These are phyloP conservation scores for Cryptococcus sp. DNA, from an alignment of 1,284 basidiomycete genomes.

Conservation along the genomic window DNA sequence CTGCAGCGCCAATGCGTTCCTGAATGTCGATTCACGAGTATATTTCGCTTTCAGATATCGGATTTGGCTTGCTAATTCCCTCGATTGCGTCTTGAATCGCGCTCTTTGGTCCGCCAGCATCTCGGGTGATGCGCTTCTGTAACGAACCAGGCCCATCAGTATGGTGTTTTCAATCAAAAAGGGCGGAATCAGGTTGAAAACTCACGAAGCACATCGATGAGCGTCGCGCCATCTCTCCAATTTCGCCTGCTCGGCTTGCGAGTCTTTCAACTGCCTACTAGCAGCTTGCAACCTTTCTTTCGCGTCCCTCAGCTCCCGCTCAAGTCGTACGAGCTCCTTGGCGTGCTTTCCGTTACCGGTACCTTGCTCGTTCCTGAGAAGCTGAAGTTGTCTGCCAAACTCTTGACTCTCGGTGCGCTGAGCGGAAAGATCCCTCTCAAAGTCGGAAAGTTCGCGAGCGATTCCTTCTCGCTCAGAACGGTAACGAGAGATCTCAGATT, in stretches of 20 bases:
- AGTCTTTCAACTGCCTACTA: constrained; percentile 18
- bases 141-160: neutral
- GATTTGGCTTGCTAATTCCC: constrained; percentile 60
- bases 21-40: constrained; percentile 77
- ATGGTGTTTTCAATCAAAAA: neutral
- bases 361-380: constrained; percentile 55
- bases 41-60: constrained; percentile 90
- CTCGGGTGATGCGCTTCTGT: no score
- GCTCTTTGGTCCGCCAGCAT: constrained; percentile 29
- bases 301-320: constrained; percentile 17
- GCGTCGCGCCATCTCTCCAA: constrained; percentile 18
- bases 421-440: constrained; percentile 38
- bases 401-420: constrained; percentile 59
- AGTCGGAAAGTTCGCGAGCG: constrained; percentile 32
- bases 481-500: constrained; percentile 18
- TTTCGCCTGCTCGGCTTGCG: constrained; percentile 12
- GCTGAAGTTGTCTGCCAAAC: constrained; percentile 60
- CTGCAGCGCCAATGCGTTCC: constrained; percentile 79
- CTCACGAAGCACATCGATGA: constrained; percentile 25
- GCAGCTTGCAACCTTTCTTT: constrained; percentile 17
- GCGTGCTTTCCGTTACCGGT: constrained; percentile 2
- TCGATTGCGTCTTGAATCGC: constrained; percentile 38
- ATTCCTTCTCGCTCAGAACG: constrained; percentile 23
- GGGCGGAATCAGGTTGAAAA: neutral
- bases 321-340: constrained; percentile 7